A percentile compares a stretch with the other conserved stretches of the same genome.
Conservation (phyloP, 176 grass and related monocot genomes). For the Themeda triandra region DNA sequence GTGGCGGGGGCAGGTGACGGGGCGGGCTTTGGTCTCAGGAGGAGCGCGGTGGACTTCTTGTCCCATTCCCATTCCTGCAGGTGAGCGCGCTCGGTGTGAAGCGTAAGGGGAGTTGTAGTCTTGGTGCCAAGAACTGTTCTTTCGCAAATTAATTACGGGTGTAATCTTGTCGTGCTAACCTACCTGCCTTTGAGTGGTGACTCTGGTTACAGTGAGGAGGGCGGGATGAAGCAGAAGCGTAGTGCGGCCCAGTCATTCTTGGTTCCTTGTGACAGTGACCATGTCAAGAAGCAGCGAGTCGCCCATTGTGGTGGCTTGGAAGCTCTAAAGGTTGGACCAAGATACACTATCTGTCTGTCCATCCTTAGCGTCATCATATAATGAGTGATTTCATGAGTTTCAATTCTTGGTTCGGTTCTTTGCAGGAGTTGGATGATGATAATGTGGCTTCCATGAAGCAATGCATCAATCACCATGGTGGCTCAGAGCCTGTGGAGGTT, state of each 20-base stretch:
- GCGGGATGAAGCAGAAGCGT: constrained; percentile 53
- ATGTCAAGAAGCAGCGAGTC: constrained; percentile 53
- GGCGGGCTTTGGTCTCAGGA: constrained; percentile 55
- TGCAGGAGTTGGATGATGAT: constrained; percentile 25
- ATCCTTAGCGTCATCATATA: not conserved
- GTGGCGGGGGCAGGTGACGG: not conserved
- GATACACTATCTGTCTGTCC: not conserved
- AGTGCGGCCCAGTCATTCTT: constrained; percentile 44
- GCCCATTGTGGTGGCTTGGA: not conserved
- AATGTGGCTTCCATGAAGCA: constrained; percentile 10
- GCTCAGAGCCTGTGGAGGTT: constrained; percentile 32
- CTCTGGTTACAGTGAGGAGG: constrained; percentile 27
- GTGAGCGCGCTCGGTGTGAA: constrained; percentile 13
- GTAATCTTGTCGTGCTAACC: constrained; percentile 37
- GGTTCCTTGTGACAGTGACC: constrained; percentile 40
- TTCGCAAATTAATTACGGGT: not conserved
- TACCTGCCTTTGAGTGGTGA: constrained; percentile 29
- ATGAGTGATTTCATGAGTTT: not conserved
- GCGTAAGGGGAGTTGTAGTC: not conserved
- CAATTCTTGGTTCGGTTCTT: constrained; percentile 1
- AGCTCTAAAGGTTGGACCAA: constrained; percentile 14
- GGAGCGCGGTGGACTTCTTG: constrained; percentile 63
- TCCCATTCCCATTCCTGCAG: constrained; percentile 81
- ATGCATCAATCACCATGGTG: not conserved
- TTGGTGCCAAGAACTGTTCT: constrained; percentile 23